phyloP scores from a whole-genome alignment of 768 basidiomycete genomes.

The Calocybe cyanea region DNA sequence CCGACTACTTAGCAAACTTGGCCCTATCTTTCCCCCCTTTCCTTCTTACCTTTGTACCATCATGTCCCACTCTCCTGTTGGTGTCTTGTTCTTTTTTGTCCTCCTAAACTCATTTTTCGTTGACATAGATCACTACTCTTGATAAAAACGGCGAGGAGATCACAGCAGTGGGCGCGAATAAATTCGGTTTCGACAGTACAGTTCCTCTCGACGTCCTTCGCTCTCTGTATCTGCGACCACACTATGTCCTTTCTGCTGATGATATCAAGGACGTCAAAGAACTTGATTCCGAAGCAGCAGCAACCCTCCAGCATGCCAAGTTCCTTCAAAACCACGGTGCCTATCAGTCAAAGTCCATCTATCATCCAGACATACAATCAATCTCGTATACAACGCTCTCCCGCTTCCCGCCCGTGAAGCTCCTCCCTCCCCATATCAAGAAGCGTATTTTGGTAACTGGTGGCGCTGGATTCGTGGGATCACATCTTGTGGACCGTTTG shows the following conservation, averaged over 20 bases:
- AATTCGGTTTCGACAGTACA: conserved; percentile 89
- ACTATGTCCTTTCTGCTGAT: conserved; percentile 55
- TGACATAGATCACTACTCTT: conserved; percentile 51
- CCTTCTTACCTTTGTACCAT: conserved; percentile 14
- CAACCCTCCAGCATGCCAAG: conserved; percentile 47
- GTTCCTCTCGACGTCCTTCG: conserved; percentile 79
- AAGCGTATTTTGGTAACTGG: conserved; percentile 95
- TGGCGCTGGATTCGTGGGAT: conserved; percentile 99
- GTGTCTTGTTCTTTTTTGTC: conserved; percentile 9
- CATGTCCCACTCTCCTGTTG: conserved; percentile 23
- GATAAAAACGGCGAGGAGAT: conserved; percentile 78
- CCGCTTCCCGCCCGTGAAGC: conserved; percentile 89
- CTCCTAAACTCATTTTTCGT: conserved; percentile 13
- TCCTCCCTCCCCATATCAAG: conserved; percentile 70
- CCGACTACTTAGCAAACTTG: no score
- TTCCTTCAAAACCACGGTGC: conserved; percentile 46
- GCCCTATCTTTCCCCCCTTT: conserved; percentile 5
- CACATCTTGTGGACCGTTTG: conserved; percentile 94
- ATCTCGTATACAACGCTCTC: conserved; percentile 92
- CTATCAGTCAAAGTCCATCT: conserved; percentile 86
- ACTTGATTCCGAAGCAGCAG: conserved; percentile 35
- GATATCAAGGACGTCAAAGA: conserved; percentile 28
- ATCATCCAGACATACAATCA: conserved; percentile 69
- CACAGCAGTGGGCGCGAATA: conserved; percentile 73
- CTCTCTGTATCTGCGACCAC: conserved; percentile 82